A percentile compares a stretch with the other conserved stretches of the same genome.
Evolutionary conservation across 805 yeast genomes (phyloP).

Genomic region (Teunomyces stri): DNA sequence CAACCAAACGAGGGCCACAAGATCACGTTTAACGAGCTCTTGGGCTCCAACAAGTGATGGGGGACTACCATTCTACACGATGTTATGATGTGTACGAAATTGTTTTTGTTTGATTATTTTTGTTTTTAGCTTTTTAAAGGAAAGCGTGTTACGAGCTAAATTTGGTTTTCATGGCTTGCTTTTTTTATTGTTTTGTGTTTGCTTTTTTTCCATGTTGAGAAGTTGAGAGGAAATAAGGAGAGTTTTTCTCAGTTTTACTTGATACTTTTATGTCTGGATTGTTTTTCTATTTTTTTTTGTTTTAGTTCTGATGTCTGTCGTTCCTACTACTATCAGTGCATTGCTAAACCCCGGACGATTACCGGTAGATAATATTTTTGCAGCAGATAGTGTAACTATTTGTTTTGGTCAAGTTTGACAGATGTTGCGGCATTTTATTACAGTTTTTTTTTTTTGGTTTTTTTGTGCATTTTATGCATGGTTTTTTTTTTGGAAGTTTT

Average conservation of each 20-base stretch:
- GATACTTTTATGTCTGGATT: not conserved
- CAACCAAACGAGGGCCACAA: slow-evolving; percentile 26
- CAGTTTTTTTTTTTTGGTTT: slow-evolving; percentile 1
- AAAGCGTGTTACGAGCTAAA: not conserved
- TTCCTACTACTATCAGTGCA: not conserved
- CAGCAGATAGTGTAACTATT: not conserved
- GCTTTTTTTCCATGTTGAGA: not conserved
- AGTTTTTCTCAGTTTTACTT: not conserved
- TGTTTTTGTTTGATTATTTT: slow-evolving; percentile 5
- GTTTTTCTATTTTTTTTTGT: not conserved
- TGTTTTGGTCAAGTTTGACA: not conserved
- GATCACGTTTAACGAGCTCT: slow-evolving; percentile 40
- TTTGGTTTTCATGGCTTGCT: not conserved
- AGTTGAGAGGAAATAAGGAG: not conserved
- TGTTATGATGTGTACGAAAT: slow-evolving; percentile 4
- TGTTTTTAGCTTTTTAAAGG: not conserved
- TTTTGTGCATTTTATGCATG: slow-evolving; percentile 1
- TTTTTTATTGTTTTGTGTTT: not conserved
- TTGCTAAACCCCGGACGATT: not conserved
- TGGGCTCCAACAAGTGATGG: slow-evolving; percentile 25
- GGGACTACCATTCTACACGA: not conserved
- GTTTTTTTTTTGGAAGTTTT: not conserved
- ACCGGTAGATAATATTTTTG: not conserved
- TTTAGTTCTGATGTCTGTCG: not conserved
- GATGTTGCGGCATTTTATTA: slow-evolving; percentile 5